These are phyloP conservation scores for Rhipidocladum racemiflorum DNA, from an alignment of 176 grass and related monocot genomes.

Conservation along the genomic window DNA sequence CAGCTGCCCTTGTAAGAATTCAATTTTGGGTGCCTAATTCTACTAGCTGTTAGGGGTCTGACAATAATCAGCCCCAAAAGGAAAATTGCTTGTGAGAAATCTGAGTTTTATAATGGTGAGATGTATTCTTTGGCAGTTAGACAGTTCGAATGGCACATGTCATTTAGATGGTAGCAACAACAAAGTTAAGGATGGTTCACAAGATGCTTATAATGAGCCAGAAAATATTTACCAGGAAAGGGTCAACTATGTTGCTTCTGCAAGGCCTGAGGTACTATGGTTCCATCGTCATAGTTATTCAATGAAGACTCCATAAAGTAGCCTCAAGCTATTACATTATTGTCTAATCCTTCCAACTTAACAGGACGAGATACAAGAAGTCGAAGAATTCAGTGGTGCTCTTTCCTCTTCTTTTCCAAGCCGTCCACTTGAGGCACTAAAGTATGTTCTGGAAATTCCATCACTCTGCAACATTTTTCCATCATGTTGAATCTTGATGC, in stretches of 20 bases:
- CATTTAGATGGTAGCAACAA: constrained; percentile 41
- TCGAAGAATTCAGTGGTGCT: constrained; percentile 62
- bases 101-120: constrained; percentile 31
- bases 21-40: background rate
- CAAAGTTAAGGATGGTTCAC: constrained; percentile 39
- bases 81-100: background rate
- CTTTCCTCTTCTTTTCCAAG: constrained; percentile 74
- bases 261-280: constrained; percentile 58
- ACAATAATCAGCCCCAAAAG: background rate
- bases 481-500: constrained; percentile 9
- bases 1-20: constrained; percentile 83
- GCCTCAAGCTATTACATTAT: background rate
- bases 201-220: constrained; percentile 32
- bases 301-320: constrained; percentile 18
- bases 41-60: constrained; percentile 8
- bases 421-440: constrained; percentile 78
- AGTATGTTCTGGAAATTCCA: constrained; percentile 47
- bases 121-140: constrained; percentile 65
- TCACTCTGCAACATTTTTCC: background rate
- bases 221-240: constrained; percentile 42
- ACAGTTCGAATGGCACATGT: constrained; percentile 57
- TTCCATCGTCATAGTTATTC: constrained; percentile 26
- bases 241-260: constrained; percentile 41
- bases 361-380: constrained; percentile 74
- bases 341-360: constrained; percentile 17